phyloP scores from a whole-genome alignment of 495 filamentous ascomycete genomes.

The Aspergillus mulundensis region DNA sequence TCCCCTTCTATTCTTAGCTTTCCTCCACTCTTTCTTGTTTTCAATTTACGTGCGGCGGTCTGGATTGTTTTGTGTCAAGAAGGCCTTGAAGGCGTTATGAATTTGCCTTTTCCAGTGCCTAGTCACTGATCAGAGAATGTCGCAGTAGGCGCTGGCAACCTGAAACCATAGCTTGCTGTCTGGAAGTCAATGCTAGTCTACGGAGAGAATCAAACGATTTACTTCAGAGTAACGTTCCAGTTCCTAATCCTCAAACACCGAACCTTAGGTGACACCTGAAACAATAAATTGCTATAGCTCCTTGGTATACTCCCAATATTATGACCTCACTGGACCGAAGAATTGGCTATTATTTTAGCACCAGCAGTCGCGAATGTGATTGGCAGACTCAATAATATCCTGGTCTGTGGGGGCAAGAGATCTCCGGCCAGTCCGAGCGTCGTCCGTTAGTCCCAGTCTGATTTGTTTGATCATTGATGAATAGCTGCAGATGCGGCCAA shows the following conservation, averaged over 20 bases:
- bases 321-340: constrained; percentile 4
- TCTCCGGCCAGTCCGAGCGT: constrained; percentile 16
- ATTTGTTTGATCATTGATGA: constrained; percentile 9
- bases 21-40: constrained; percentile 9
- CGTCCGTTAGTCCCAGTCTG: not conserved
- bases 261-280: not conserved
- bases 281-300: not conserved
- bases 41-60: not conserved
- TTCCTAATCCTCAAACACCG: not conserved
- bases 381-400: not conserved
- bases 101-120: not conserved
- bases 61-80: not conserved
- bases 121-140: not conserved
- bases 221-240: not conserved
- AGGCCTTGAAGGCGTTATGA: not conserved
- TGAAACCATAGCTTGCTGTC: not conserved
- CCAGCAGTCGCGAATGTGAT: not conserved
- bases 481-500: not conserved
- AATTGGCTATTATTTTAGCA: not conserved
- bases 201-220: not conserved
- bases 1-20: not conserved
- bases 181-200: too few species aligned
- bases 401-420: constrained; percentile 12
- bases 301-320: not conserved
- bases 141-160: constrained; percentile 10